These are phyloP conservation scores for Cytospora piceae DNA, from an alignment of 2,329 filamentous ascomycete genomes.

Conservation along the genomic window DNA sequence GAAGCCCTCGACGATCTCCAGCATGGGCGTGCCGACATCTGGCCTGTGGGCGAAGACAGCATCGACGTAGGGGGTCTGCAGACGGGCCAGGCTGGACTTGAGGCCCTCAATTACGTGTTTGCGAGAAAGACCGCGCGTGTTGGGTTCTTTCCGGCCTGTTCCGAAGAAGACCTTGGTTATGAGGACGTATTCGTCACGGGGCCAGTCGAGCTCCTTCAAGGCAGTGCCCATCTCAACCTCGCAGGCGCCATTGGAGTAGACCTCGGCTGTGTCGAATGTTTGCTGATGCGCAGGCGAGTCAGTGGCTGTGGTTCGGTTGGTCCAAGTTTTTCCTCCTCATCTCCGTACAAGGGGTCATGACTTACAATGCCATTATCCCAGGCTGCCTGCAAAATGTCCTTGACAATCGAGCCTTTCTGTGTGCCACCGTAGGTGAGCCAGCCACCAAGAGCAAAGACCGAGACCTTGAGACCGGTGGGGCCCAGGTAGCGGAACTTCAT, in stretches of 20 bases:
- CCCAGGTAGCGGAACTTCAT: conserved; percentile 77
- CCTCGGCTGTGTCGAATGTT: conserved; percentile 59
- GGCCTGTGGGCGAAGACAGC: conserved; percentile 65
- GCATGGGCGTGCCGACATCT: conserved; percentile 61
- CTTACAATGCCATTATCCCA: conserved; percentile 54
- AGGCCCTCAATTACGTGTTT: conserved; percentile 61
- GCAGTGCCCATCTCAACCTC: conserved; percentile 57
- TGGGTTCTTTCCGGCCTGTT: conserved; percentile 61
- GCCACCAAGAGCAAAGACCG: conserved; percentile 70
- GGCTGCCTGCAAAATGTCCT: conserved; percentile 50
- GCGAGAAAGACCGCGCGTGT: conserved; percentile 53
- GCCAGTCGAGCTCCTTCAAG: conserved; percentile 56
- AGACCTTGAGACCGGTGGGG: conserved; percentile 73
- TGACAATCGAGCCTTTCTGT: conserved; percentile 43
- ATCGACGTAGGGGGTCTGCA: conserved; percentile 69
- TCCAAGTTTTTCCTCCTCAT: background rate
- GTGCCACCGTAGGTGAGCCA: conserved; percentile 71
- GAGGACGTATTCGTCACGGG: conserved; percentile 57
- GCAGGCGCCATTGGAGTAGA: conserved; percentile 51
- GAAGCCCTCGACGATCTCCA: conserved; percentile 62
- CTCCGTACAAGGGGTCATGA: background rate
- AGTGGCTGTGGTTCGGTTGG: conserved; percentile 14
- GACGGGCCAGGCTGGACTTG: conserved; percentile 59
- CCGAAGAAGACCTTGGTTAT: conserved; percentile 56
- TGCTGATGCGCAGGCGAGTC: conserved; percentile 36